Conservation (phyloP, 2,329 filamentous ascomycete genomes). For the Scolecobasidium constrictum region DNA sequence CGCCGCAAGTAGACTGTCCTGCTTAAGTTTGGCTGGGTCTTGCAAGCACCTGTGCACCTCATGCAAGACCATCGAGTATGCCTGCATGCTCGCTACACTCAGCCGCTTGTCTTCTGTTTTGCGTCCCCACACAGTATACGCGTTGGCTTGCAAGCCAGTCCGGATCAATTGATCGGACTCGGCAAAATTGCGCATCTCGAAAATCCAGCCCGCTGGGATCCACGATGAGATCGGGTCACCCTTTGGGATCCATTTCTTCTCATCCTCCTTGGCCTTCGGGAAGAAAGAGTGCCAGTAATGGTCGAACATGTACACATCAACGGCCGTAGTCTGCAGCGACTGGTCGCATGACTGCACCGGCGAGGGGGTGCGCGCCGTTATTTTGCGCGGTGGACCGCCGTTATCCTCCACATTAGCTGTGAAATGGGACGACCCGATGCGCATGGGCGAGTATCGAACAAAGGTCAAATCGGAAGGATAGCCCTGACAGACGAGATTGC, state of each 20-base stretch:
- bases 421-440: background rate
- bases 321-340: background rate
- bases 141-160: background rate
- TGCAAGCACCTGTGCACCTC: background rate
- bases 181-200: background rate
- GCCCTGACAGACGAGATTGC: conserved; percentile 6
- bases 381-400: background rate
- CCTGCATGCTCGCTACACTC: conserved; percentile 3
- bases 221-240: background rate
- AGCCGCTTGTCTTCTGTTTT: background rate
- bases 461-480: conserved; percentile 4
- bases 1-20: conserved; percentile 1
- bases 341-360: background rate
- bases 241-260: background rate
- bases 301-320: conserved; percentile 1
- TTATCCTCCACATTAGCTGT: background rate
- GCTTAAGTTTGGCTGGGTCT: background rate
- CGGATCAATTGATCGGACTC: background rate
- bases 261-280: background rate
- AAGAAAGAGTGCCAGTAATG: conserved; percentile 6
- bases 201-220: background rate
- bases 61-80: conserved; percentile 1
- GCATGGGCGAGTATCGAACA: conserved; percentile 1
- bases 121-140: background rate
- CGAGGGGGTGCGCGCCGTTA: background rate